Conservation (phyloP, 179 eudicot genomes). For the Silene coronaria region DNA sequence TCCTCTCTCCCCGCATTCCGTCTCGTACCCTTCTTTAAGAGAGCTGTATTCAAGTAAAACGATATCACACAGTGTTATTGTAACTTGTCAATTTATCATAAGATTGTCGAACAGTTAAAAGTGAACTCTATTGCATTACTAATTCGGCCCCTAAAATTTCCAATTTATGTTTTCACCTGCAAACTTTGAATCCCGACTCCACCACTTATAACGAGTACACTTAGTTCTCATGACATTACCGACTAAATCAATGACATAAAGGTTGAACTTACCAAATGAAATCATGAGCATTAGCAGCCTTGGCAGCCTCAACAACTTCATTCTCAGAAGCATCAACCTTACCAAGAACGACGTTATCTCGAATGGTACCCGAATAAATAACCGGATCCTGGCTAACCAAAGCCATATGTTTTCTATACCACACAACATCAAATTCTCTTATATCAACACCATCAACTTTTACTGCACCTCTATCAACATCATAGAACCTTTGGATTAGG, state of each 20-base stretch:
- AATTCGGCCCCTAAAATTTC: no score
- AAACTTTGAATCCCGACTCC: no score
- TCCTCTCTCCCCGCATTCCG: slow-evolving; percentile 44
- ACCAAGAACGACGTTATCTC: slow-evolving; percentile 36
- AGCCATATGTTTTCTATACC: slow-evolving; percentile 37
- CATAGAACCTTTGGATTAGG: slow-evolving; percentile 38
- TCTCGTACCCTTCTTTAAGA: slow-evolving; percentile 32
- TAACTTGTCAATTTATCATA: neutral
- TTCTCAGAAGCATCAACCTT: slow-evolving; percentile 32
- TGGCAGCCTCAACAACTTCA: slow-evolving; percentile 36
- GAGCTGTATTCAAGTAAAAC: slow-evolving; percentile 20
- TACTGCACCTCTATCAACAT: slow-evolving; percentile 34
- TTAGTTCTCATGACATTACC: neutral
- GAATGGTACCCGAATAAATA: slow-evolving; percentile 31
- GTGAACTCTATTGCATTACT: no score
- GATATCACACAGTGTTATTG: neutral
- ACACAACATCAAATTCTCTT: slow-evolving; percentile 34
- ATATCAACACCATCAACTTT: slow-evolving; percentile 37
- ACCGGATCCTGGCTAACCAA: slow-evolving; percentile 43
- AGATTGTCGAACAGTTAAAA: no score
- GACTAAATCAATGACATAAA: neutral
- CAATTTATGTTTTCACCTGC: no score
- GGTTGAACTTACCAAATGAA: slow-evolving; percentile 35
- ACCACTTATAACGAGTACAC: neutral
- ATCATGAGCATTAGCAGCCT: slow-evolving; percentile 46